Percentiles rank a stretch among this genome's conserved stretches.
Evolutionary conservation across 306 rosid species (phyloP).

Genomic region (Cotoneaster glaucophyllus): DNA sequence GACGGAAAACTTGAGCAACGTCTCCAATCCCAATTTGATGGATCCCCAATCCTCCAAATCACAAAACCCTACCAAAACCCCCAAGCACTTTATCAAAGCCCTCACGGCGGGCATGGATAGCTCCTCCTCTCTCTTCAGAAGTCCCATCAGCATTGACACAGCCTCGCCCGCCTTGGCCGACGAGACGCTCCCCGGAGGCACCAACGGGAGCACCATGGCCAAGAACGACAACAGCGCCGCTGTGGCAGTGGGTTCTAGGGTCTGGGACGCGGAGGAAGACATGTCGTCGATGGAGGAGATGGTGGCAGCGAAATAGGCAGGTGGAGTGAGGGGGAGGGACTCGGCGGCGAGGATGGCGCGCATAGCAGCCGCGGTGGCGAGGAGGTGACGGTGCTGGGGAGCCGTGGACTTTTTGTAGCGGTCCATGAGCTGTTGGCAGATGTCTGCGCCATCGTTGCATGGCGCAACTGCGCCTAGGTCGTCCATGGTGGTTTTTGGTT

Average conservation of each 20-base stretch:
- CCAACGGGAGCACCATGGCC: conserved; percentile 54
- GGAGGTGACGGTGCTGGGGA: conserved; percentile 81
- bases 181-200: conserved; percentile 31
- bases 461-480: conserved; percentile 14
- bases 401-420: conserved; percentile 82
- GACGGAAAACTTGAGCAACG: conserved; percentile 58
- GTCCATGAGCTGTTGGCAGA: conserved; percentile 81
- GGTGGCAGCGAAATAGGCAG: conserved; percentile 66
- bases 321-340: conserved; percentile 63
- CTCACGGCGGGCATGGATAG: conserved; percentile 50
- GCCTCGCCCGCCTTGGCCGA: conserved; percentile 48
- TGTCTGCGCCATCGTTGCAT: conserved; percentile 49
- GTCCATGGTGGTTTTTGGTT: conserved; percentile 34
- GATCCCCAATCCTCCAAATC: conserved; percentile 76
- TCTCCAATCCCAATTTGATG: conserved; percentile 56
- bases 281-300: conserved; percentile 47
- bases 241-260: conserved; percentile 47
- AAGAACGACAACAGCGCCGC: conserved; percentile 62
- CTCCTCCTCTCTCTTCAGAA: conserved; percentile 41
- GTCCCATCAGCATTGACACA: conserved; percentile 27
- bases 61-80: conserved; percentile 69
- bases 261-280: conserved; percentile 14
- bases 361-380: conserved; percentile 75
- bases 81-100: conserved; percentile 72
- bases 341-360: conserved; percentile 60